Evolutionary conservation across 805 yeast species (phyloP), one percentile per base, ranked within the genome.

Genomic region (Starmerella riodocensis): DNA sequence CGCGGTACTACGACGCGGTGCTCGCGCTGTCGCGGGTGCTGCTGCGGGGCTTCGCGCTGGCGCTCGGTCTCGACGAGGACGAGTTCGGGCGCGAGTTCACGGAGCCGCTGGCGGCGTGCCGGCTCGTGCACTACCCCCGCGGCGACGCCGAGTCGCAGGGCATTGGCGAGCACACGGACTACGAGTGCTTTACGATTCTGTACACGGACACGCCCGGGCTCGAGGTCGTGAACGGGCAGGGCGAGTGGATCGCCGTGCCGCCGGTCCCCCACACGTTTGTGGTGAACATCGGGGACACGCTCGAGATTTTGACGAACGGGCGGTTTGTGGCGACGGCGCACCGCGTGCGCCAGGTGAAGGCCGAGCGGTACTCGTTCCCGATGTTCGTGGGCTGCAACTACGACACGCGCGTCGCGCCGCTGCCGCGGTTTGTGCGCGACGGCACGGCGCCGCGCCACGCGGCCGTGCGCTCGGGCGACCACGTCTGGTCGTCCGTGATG

Each of bases 161-260:
- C 0, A 70, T 67, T 14, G 80, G 81, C 1, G 76, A 79, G 3
- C 84, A 77, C 51, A 66, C 79, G 41, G 85, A 78, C 27, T 72
- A 65, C 52, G 47, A 43, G 31, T 41, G 37, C 20, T 25, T 43
- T 25, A 43, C 47, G 17, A 72, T 76, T 11, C 70, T 66, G 47
- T 80, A 76, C 50, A 79, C 74, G 9, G 60, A 67, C 40, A 55
- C 53, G 3, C 64, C 71, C 28, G 73, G 77, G 1, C 59, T 74
- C 27, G 75, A 74, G 48, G 78, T 73, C 8, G 69, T 71, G 43
- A 69, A 69, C 44, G 64, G 67, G 43, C 64, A 67, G 35, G 77
- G 77, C 8, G 56, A 68, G 20, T 74, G 80, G 80, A 57, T 74
- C 24, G 58, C 67, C 5, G 76, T 73, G 8, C 67, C 70, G 2